phyloP scores from a whole-genome alignment of 78 protist genomes.

The Salpingoeca rosetta region DNA sequence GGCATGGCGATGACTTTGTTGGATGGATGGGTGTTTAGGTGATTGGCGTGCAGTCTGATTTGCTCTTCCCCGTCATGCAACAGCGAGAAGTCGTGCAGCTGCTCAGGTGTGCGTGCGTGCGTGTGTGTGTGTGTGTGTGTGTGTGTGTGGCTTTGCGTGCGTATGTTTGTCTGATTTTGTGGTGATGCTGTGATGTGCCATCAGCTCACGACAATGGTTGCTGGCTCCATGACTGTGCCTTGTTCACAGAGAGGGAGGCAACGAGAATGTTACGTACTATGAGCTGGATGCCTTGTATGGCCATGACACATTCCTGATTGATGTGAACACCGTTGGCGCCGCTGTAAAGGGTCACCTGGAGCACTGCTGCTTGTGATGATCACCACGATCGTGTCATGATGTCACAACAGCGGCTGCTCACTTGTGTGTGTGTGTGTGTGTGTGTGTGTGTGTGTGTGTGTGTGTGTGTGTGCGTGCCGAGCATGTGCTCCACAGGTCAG shows the following conservation, averaged over 20 bases:
- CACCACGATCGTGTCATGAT: background rate
- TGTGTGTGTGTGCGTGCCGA: background rate
- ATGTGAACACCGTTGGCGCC: constrained; percentile 25
- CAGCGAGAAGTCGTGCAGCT: constrained; percentile 16
- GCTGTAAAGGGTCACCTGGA: constrained; percentile 48
- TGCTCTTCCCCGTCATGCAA: constrained; percentile 38
- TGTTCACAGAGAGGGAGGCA: background rate
- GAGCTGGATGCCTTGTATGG: constrained; percentile 43
- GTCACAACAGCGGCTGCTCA: background rate
- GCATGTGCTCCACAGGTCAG: background rate
- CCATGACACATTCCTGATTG: constrained; percentile 44
- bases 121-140: too few species aligned
- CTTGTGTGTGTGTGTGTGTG: background rate
- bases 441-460: background rate
- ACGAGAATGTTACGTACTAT: constrained; percentile 18
- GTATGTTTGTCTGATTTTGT: too few species aligned
- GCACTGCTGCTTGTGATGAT: too few species aligned
- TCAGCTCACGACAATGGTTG: too few species aligned
- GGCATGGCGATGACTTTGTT: too few species aligned
- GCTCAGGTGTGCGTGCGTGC: background rate
- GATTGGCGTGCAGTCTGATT: constrained; percentile 32
- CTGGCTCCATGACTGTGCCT: too few species aligned
- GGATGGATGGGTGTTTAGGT: too few species aligned
- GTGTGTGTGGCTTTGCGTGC: too few species aligned
- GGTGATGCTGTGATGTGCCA: too few species aligned